phyloP scores from a whole-genome alignment of 176 grass and related monocot species.

The Aegilops bicornis region DNA sequence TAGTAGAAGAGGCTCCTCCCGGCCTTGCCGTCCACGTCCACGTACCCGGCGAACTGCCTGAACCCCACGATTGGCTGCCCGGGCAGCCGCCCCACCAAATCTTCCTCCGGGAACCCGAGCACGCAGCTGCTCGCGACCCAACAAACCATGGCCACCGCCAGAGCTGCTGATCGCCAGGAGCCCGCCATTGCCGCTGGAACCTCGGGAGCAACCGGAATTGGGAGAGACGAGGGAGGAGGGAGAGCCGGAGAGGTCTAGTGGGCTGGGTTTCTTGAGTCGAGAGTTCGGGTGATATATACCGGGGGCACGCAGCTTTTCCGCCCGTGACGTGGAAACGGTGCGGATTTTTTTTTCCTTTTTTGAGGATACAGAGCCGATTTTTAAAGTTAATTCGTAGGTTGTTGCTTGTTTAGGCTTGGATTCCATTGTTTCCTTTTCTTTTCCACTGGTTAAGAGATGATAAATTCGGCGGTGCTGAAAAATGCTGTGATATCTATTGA shows the following conservation, averaged over 20 bases:
- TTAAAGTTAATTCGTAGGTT: constrained; percentile 22
- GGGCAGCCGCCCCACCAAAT: constrained; percentile 70
- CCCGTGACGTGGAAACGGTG: neutral
- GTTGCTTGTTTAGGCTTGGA: constrained; percentile 9
- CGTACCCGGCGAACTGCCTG: constrained; percentile 88
- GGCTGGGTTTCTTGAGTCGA: neutral
- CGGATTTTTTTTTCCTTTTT: too few relatives aligned
- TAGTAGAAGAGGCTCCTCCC: constrained; percentile 98
- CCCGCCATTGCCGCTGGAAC: constrained; percentile 25
- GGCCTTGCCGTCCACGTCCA: constrained; percentile 65
- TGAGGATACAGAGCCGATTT: neutral
- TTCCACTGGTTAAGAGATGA: neutral
- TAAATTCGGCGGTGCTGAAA: neutral
- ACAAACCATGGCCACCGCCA: constrained; percentile 20
- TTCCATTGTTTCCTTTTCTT: neutral
- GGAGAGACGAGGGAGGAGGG: neutral
- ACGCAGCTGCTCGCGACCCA: neutral
- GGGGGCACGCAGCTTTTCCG: neutral
- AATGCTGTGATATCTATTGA: neutral
- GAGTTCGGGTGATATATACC: neutral
- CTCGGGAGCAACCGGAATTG: neutral
- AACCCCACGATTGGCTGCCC: constrained; percentile 72
- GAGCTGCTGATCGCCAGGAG: constrained; percentile 25
- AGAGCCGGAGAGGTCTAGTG: neutral
- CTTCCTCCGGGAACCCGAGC: constrained; percentile 56